These are phyloP conservation scores for Thelonectria rubi DNA, from an alignment of 2,329 filamentous ascomycete species.

Conservation along the genomic window DNA sequence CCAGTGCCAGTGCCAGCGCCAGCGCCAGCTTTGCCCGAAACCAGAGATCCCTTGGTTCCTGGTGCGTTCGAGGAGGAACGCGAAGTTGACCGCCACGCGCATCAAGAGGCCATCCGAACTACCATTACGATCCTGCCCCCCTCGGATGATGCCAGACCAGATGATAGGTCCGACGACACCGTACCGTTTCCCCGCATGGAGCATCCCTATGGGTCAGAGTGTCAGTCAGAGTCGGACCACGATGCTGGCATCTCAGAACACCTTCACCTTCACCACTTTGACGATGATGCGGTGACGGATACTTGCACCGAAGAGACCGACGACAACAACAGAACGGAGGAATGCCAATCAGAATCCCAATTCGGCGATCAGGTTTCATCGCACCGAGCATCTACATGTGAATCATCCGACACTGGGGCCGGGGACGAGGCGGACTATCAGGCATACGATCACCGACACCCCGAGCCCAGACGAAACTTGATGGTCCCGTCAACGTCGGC, in stretches of 20 bases:
- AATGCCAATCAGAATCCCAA: constrained; percentile 42
- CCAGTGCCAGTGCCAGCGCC: no score
- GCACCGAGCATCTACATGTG: constrained; percentile 51
- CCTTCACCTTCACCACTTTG: constrained; percentile 37
- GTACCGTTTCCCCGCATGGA: constrained; percentile 50
- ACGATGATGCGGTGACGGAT: constrained; percentile 49
- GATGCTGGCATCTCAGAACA: constrained; percentile 37
- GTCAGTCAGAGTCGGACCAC: constrained; percentile 49
- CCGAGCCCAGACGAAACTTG: constrained; percentile 56
- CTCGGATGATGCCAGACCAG: constrained; percentile 34
- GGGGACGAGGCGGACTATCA: constrained; percentile 43
- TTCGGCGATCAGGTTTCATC: constrained; percentile 46
- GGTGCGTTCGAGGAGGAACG: constrained; percentile 50
- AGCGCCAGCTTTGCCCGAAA: constrained; percentile 8
- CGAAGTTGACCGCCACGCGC: constrained; percentile 42
- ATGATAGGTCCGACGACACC: constrained; percentile 29
- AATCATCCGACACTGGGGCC: constrained; percentile 49
- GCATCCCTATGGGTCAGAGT: constrained; percentile 51
- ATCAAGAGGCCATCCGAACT: constrained; percentile 49
- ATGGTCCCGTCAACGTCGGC: constrained; percentile 56
- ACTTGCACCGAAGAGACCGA: constrained; percentile 50
- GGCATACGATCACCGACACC: constrained; percentile 39
- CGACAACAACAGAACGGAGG: constrained; percentile 42
- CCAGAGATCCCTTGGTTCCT: constrained; percentile 35
- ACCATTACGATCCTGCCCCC: constrained; percentile 61